Conservation (phyloP, 23 red algal species). For the Porphyridium purpureum region DNA sequence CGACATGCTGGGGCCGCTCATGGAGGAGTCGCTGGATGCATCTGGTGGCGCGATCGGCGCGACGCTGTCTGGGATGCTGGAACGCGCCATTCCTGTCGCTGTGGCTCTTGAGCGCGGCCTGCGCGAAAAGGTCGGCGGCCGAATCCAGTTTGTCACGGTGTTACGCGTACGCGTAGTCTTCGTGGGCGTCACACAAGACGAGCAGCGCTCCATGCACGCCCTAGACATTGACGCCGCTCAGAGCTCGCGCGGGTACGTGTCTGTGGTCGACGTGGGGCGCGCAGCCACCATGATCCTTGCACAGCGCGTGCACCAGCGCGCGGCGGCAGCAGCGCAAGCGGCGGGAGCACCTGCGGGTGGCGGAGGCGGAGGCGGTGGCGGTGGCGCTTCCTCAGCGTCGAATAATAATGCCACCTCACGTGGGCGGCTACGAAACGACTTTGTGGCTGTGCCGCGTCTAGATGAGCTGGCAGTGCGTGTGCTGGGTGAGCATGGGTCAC, state of each 20-base stretch:
- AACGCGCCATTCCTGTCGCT: slow-evolving; percentile 48
- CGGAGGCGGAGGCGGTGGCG: too few relatives aligned
- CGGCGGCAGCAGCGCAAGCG: too few relatives aligned
- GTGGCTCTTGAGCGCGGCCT: slow-evolving; percentile 43
- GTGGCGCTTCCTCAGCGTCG: too few relatives aligned
- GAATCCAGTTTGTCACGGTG: slow-evolving; percentile 43
- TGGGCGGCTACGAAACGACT: slow-evolving; percentile 19
- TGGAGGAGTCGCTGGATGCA: slow-evolving; percentile 62
- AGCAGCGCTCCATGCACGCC: slow-evolving; percentile 15
- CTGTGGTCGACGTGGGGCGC: slow-evolving; percentile 59
- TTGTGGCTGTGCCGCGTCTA: slow-evolving; percentile 18
- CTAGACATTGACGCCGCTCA: slow-evolving; percentile 62
- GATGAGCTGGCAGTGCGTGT: too few relatives aligned
- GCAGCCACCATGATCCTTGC: slow-evolving; percentile 53
- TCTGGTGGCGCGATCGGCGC: slow-evolving; percentile 46
- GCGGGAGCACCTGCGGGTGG: too few relatives aligned
- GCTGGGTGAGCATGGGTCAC: too few relatives aligned
- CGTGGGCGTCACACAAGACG: slow-evolving; percentile 5
- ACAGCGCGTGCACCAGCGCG: slow-evolving; percentile 24
- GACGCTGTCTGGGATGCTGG: slow-evolving; percentile 40
- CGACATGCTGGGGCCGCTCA: slow-evolving; percentile 29
- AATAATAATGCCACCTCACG: slow-evolving; percentile 4
- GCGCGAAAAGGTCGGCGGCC: slow-evolving; percentile 26
- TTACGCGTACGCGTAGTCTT: slow-evolving; percentile 58
- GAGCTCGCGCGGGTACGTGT: slow-evolving; percentile 20